Evolutionary conservation across 1,284 basidiomycete genomes (phyloP).

Genomic region (Naganishia sp.): DNA sequence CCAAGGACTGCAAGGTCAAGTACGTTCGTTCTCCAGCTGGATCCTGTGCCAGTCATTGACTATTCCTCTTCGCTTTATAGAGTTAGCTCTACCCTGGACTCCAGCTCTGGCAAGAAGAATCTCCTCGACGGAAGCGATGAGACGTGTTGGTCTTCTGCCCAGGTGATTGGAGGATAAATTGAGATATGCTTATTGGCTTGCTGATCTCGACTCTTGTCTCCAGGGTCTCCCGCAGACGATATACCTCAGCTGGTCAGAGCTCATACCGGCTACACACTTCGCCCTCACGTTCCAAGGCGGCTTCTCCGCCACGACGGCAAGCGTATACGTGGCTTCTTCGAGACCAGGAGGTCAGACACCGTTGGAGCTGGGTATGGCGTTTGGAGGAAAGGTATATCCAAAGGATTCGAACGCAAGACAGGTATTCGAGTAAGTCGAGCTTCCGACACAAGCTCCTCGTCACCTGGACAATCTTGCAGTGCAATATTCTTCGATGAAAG

Average conservation of each 20-base stretch:
- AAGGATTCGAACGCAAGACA: constrained; percentile 51
- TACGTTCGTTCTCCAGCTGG: neutral
- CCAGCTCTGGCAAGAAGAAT: constrained; percentile 32
- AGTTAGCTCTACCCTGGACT: constrained; percentile 34
- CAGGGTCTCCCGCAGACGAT: constrained; percentile 45
- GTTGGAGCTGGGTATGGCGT: constrained; percentile 40
- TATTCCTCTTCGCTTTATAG: neutral
- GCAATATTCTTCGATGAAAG: neutral
- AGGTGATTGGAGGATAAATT: constrained; percentile 11
- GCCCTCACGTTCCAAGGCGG: constrained; percentile 54
- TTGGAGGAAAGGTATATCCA: constrained; percentile 48
- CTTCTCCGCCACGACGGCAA: constrained; percentile 46
- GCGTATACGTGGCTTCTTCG: constrained; percentile 40
- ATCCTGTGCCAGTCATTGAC: neutral
- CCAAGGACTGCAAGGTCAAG: constrained; percentile 11
- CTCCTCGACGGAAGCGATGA: constrained; percentile 33
- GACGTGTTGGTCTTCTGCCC: constrained; percentile 34
- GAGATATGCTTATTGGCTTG: no score
- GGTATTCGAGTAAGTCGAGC: constrained; percentile 47
- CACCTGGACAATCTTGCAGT: neutral
- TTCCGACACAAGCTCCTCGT: neutral
- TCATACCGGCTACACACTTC: constrained; percentile 43
- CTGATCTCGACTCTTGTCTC: neutral
- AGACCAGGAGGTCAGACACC: constrained; percentile 31
- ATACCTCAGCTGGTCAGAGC: constrained; percentile 43